Evolutionary conservation across 345 rosid genomes (phyloP), one percentile per base, ranked within the genome.

Genomic region (Diplotaxis tenuifolia): DNA sequence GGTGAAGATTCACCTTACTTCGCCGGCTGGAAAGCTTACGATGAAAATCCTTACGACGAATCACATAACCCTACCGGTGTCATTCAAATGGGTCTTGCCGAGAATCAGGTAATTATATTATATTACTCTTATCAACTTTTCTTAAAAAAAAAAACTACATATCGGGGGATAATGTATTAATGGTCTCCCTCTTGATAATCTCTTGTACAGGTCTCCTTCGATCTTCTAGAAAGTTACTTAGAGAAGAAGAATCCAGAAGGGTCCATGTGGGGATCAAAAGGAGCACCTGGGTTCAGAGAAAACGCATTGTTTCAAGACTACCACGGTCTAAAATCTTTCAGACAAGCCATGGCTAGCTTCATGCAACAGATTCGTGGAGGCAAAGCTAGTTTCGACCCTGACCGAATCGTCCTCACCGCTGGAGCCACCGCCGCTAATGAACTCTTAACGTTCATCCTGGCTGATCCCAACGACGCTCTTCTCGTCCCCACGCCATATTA

Each of bases 341-440:
- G 96, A 72, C 85, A 86, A 79, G 99, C 97, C 68, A 92, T 95
- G 96, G 92, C 97, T n/a, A 83, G 82, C 64, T 95, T 92, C 87
- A 89, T 95, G 97, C 91, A 85, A 69, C 82, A 90, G 75, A 87
- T 89, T 67, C 83, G 96, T 60, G 92, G 92, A 2, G 88, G 89
- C 23, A 82, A 84, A 79, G 93, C 86, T 1, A 88, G 70, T 73
- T 91, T 91, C 36, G 85, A 94, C 76, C 85, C 90, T 10, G 85
- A 86, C 2, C 83, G 98, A 5, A 59, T 94, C 0, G 96, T 94
- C 61, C 74, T 94, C 28, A 87, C 97, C 0, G 98, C 97, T 0
- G 98, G 98, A 1, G 97, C 98, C 27, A 94, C 98, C 10, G 98
- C 96, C 0, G 98, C 98, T 38, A 94, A 89, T 65, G 98, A 94